Conservation (phyloP, 192 early-diverging fungal genomes). For the Rhizophlyctis rosea region DNA sequence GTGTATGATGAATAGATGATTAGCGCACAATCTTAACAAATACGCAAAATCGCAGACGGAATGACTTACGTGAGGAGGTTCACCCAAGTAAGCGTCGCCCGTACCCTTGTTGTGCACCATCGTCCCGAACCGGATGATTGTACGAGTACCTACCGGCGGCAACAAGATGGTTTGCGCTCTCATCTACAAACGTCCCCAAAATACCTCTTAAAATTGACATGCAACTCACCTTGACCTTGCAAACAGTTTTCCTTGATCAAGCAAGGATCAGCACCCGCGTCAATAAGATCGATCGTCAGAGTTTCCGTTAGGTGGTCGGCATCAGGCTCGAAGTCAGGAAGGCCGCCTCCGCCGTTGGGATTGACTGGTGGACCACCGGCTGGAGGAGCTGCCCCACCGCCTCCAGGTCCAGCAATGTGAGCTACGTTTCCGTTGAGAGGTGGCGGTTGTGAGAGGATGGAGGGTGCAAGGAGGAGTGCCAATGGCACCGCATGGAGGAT, state of each 20-base stretch:
- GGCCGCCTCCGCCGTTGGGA: too few species aligned
- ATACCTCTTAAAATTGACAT: neutral
- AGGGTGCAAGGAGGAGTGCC: too few species aligned
- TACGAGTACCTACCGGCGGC: slow-evolving; percentile 15
- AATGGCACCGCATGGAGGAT: too few species aligned
- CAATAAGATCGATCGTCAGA: slow-evolving; percentile 27
- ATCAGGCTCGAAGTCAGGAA: slow-evolving; percentile 33
- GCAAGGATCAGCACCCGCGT: slow-evolving; percentile 27
- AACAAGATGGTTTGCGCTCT: neutral
- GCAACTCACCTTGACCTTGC: slow-evolving; percentile 13
- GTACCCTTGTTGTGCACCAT: slow-evolving; percentile 32
- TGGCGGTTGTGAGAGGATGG: too few species aligned
- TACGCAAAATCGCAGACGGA: too few species aligned
- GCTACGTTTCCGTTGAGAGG: too few species aligned
- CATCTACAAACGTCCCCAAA: neutral
- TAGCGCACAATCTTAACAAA: too few species aligned
- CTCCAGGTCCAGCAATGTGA: too few species aligned
- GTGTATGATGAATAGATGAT: too few species aligned
- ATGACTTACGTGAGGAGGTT: slow-evolving; percentile 22
- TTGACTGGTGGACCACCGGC: too few species aligned
- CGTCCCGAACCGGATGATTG: slow-evolving; percentile 23
- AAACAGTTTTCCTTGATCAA: slow-evolving; percentile 27
- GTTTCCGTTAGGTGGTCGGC: slow-evolving; percentile 14
- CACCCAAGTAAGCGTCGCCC: slow-evolving; percentile 28
- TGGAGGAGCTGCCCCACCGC: too few species aligned